Evolutionary conservation across 768 basidiomycete species (phyloP).

Genomic region (Naganishia randhawae): DNA sequence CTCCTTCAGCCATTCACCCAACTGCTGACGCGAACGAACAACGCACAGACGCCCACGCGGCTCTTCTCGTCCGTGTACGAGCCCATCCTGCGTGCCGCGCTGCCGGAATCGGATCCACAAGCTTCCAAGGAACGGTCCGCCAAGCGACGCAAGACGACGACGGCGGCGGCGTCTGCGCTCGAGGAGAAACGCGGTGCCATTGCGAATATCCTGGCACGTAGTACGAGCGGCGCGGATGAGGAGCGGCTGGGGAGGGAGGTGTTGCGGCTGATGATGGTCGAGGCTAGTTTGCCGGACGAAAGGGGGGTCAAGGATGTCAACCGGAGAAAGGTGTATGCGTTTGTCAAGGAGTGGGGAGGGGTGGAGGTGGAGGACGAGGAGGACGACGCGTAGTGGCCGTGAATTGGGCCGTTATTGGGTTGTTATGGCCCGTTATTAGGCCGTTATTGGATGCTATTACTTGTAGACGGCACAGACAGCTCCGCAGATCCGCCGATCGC

Average conservation of each 20-base stretch:
- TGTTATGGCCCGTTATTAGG: background rate
- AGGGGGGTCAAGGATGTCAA: slow-evolving; percentile 72
- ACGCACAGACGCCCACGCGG: slow-evolving; percentile 66
- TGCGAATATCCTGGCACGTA: slow-evolving; percentile 22
- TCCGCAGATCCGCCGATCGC: too few relatives aligned
- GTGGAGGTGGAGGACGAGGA: slow-evolving; percentile 45
- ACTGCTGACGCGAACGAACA: slow-evolving; percentile 66
- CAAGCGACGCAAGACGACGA: slow-evolving; percentile 1
- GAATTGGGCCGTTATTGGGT: background rate
- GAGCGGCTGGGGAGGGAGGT: slow-evolving; percentile 45
- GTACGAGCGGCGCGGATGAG: slow-evolving; percentile 11
- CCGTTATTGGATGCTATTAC: too few relatives aligned
- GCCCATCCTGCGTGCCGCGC: slow-evolving; percentile 64
- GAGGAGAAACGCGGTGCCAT: background rate
- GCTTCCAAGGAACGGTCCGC: slow-evolving; percentile 51
- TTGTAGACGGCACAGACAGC: too few relatives aligned
- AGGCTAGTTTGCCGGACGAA: slow-evolving; percentile 59
- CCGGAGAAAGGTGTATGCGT: slow-evolving; percentile 73
- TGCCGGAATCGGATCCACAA: slow-evolving; percentile 40
- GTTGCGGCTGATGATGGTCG: slow-evolving; percentile 64
- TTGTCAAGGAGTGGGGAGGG: slow-evolving; percentile 64
- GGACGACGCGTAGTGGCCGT: slow-evolving; percentile 12
- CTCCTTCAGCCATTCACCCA: slow-evolving; percentile 68
- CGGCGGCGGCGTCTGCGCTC: background rate
- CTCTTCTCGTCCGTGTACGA: slow-evolving; percentile 65